Evolutionary conservation across 306 rosid species (phyloP).

Genomic region (Rubus idaeus): DNA sequence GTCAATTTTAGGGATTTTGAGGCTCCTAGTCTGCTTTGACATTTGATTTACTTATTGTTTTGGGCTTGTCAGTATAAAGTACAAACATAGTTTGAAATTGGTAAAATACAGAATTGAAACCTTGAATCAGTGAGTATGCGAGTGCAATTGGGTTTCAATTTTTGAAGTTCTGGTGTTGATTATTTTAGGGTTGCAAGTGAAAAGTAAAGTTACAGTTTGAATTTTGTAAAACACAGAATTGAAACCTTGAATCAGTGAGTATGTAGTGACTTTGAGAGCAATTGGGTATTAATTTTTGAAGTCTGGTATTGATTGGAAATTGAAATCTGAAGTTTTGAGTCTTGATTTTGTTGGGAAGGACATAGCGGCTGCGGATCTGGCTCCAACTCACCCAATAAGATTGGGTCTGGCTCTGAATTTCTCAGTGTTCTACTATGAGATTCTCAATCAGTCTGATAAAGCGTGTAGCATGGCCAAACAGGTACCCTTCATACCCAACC

Average conservation of each 20-base stretch:
- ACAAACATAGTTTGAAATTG: background rate
- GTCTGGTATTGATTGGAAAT: background rate
- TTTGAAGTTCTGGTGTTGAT: background rate
- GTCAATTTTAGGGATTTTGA: background rate
- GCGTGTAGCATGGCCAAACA: slow-evolving; percentile 84
- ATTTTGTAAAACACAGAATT: background rate
- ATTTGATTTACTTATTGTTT: background rate
- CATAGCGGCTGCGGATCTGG: slow-evolving; percentile 57
- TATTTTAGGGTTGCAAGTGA: background rate
- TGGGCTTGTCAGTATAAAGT: background rate
- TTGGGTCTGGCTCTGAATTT: slow-evolving; percentile 77
- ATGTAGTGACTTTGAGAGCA: background rate
- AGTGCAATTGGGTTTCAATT: background rate
- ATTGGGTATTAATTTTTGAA: background rate
- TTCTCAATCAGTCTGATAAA: slow-evolving; percentile 75
- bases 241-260: background rate
- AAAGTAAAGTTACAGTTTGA: background rate
- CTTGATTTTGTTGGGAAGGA: slow-evolving; percentile 37
- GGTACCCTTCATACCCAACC: slow-evolving; percentile 31
- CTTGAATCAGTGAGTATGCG: background rate
- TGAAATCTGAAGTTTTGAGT: background rate
- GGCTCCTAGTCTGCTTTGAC: too few species aligned
- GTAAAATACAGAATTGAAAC: background rate
- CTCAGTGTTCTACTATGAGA: slow-evolving; percentile 78
- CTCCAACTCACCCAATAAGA: slow-evolving; percentile 78